Evolutionary conservation across 2,329 filamentous ascomycete species (phyloP), one percentile per base, ranked within the genome.

Genomic region (Teratosphaeria viscida): DNA sequence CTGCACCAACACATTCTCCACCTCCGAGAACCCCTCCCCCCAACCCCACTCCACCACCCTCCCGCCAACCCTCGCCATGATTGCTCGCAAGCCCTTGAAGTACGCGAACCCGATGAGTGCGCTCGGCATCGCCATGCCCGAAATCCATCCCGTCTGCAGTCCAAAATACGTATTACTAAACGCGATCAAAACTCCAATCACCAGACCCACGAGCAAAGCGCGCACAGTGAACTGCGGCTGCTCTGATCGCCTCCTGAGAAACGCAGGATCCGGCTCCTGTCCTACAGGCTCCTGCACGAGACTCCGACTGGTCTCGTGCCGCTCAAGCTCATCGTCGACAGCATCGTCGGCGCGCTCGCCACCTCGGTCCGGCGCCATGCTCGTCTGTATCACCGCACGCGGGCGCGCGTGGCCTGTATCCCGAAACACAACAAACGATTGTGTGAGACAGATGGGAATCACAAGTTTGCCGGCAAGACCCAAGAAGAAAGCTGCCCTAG

Each of bases 81-180:
- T 84, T 53, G 82, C 84, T 0, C 87, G 83, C 1, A 96, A 74
- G 5, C 86, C 81, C 69, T 89, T 90, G 80, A 99, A 99, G 66
- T 95, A 88, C 11, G 91, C 92, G 71, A 96, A 97, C 1, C 94
- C 92, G 70, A 99, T 90, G 61, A 99, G 78, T 26, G 91, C 94
- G 1, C 91, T 89, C 0, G 94, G 94, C 91, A 99, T 96, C 16
- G 90, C 89, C 94, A 99, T 97, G 66, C 90, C 89, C 68, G 86
- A 84, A 43, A 89, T 83, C 86, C 86, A 89, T 64, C 86, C 86
- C 32, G 90, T 95, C 76, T 97, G 94, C 35, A 99, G 79, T n/a
- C 94, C 94, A 72, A 99, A 99, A 74, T 97, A 99, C 79, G 95
- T 96, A 72, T 99, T 99, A 57, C 90, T 95, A 73, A 96, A 96